A percentile compares a stretch with the other conserved stretches of the same genome.
Evolutionary conservation across 139 green algal genomes (phyloP).

Genomic region (Volvox reticuliferus): DNA sequence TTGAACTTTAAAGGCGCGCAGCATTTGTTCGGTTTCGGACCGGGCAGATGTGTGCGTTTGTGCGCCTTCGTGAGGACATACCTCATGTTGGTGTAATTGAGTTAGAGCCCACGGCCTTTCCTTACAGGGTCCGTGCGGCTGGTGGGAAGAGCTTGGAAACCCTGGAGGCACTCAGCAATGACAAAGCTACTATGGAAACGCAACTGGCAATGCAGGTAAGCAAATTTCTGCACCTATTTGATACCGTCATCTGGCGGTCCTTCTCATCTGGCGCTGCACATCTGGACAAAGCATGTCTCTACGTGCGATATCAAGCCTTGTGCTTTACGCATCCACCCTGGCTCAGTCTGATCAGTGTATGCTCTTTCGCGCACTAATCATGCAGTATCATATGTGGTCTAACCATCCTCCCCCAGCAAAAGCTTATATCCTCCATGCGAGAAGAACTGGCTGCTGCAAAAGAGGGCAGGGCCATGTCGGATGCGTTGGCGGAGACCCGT

Average conservation of each 20-base stretch:
- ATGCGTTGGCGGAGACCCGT: slow-evolving; percentile 54
- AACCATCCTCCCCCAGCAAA: slow-evolving; percentile 35
- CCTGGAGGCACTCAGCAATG: slow-evolving; percentile 63
- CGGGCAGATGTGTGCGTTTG: too few species aligned
- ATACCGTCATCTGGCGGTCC: too few species aligned
- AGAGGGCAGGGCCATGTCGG: slow-evolving; percentile 62
- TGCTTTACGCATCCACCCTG: too few species aligned
- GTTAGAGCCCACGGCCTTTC: not conserved
- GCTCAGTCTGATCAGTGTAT: too few species aligned
- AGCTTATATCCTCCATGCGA: slow-evolving; percentile 63
- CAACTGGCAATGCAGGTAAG: slow-evolving; percentile 66
- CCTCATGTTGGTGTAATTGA: too few species aligned
- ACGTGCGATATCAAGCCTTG: too few species aligned
- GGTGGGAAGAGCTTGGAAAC: slow-evolving; percentile 67
- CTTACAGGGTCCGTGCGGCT: slow-evolving; percentile 17
- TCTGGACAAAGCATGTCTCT: too few species aligned
- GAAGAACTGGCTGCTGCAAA: slow-evolving; percentile 65
- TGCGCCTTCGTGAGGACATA: too few species aligned
- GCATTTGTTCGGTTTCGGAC: too few species aligned
- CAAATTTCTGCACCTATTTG: not conserved
- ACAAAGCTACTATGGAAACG: slow-evolving; percentile 71
- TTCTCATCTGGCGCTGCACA: too few species aligned
- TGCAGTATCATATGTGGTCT: not conserved
- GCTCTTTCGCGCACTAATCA: not conserved
- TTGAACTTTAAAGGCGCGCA: too few species aligned